These are phyloP conservation scores for Nakazawaea laoshanensis DNA, from an alignment of 805 yeast species.

Conservation along the genomic window DNA sequence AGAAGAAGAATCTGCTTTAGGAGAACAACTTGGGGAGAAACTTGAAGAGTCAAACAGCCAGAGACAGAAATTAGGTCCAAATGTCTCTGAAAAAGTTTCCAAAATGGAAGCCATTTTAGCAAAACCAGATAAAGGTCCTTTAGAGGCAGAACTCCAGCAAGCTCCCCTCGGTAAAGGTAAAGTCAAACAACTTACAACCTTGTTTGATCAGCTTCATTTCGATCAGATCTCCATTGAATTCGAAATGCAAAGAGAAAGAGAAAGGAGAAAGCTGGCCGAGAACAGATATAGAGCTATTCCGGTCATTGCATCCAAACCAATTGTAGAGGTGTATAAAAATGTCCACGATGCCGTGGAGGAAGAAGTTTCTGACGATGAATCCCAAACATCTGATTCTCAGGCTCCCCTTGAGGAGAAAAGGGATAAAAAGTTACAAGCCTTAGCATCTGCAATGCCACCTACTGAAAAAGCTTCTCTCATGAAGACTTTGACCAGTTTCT, in stretches of 20 bases:
- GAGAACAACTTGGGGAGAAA: conserved; percentile 14
- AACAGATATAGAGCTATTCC: conserved; percentile 63
- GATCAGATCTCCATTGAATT: conserved; percentile 80
- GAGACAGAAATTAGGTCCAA: conserved; percentile 3
- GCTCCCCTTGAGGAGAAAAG: no score
- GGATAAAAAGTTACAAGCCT: no score
- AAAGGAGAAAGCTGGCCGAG: conserved; percentile 50
- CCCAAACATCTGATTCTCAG: no score
- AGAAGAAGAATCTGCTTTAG: conserved; percentile 2
- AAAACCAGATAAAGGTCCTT: not conserved
- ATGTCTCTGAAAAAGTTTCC: conserved; percentile 12
- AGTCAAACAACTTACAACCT: conserved; percentile 59
- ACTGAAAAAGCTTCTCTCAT: conserved; percentile 72
- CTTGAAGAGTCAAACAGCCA: conserved; percentile 5
- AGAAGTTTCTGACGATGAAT: conserved; percentile 30
- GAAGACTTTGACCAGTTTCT: conserved; percentile 79
- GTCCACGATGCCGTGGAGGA: conserved; percentile 80
- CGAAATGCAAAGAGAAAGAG: conserved; percentile 77
- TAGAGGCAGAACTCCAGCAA: not conserved
- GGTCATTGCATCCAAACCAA: conserved; percentile 69
- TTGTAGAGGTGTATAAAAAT: conserved; percentile 83
- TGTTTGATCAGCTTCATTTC: conserved; percentile 67
- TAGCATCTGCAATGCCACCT: conserved; percentile 23
- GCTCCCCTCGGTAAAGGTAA: conserved; percentile 21
- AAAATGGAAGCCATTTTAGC: conserved; percentile 13